Evolutionary conservation across 177 flowering plant genomes (phyloP).

Genomic region (Vitis hybrid): DNA sequence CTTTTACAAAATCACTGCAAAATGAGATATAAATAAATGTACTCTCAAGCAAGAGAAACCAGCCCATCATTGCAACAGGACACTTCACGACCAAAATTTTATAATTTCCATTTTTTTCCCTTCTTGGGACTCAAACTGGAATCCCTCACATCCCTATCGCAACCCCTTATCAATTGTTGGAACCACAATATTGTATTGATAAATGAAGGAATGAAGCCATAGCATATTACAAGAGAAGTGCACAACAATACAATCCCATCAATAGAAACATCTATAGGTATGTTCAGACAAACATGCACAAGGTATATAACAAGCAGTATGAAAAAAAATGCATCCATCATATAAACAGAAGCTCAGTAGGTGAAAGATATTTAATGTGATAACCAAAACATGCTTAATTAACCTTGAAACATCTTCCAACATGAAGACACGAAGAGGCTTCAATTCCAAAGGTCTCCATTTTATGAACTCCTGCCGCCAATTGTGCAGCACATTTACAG

Average conservation of each 20-base stretch:
- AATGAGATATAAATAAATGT: no score
- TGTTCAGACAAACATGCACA: neutral
- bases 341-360: neutral
- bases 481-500: conserved; percentile 97
- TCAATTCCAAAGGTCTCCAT: conserved; percentile 89
- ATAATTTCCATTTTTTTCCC: no score
- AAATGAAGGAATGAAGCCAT: neutral
- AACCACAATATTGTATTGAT: no score
- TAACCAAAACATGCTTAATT: conserved; percentile 2
- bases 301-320: neutral
- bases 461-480: conserved; percentile 91
- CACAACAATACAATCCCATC: neutral
- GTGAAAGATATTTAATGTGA: neutral
- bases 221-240: neutral
- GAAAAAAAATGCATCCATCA: neutral
- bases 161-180: no score
- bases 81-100: no score
- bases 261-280: neutral
- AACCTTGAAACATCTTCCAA: conserved; percentile 94
- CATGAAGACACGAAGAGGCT: conserved; percentile 85
- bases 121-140: no score
- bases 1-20: no score
- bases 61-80: no score
- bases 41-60: no score
- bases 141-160: no score